Conservation (phyloP, 78 protist species). For the Dictyostelium brefeldianum region DNA sequence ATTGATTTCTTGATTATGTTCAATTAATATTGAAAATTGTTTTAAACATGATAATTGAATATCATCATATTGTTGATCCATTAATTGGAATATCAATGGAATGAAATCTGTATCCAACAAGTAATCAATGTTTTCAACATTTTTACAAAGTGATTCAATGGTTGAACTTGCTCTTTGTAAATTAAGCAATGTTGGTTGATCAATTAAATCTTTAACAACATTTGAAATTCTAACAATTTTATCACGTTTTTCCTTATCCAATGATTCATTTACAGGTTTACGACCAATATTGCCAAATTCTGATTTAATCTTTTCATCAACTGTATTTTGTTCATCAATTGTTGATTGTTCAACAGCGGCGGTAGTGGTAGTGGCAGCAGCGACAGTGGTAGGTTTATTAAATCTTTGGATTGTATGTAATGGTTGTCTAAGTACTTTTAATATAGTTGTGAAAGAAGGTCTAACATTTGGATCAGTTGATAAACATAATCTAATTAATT, state of each 20-base stretch:
- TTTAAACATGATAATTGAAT: neutral
- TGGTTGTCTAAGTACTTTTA: constrained; percentile 68
- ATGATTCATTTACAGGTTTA: neutral
- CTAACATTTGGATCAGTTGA: constrained; percentile 57
- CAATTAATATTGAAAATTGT: neutral
- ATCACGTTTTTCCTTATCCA: constrained; percentile 15
- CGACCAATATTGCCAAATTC: no score
- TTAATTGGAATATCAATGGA: constrained; percentile 39
- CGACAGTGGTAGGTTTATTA: constrained; percentile 31
- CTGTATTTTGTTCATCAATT: neutral
- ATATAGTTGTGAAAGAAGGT: constrained; percentile 63
- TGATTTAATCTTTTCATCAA: neutral
- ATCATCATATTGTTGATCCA: constrained; percentile 44
- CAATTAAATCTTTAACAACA: constrained; percentile 20
- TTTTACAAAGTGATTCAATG: constrained; percentile 52
- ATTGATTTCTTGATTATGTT: neutral
- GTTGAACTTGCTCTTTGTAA: constrained; percentile 28
- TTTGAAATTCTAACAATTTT: constrained; percentile 16
- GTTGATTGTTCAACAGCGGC: neutral
- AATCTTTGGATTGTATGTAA: constrained; percentile 59
- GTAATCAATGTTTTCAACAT: constrained; percentile 24
- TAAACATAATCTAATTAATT: constrained; percentile 51
- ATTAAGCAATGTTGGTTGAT: constrained; percentile 18
- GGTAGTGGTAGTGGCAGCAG: neutral
- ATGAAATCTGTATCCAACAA: neutral